Evolutionary conservation across 2,329 filamentous ascomycete genomes (phyloP), one percentile per base, ranked within the genome.

Genomic region (Samsoniella hepiali): DNA sequence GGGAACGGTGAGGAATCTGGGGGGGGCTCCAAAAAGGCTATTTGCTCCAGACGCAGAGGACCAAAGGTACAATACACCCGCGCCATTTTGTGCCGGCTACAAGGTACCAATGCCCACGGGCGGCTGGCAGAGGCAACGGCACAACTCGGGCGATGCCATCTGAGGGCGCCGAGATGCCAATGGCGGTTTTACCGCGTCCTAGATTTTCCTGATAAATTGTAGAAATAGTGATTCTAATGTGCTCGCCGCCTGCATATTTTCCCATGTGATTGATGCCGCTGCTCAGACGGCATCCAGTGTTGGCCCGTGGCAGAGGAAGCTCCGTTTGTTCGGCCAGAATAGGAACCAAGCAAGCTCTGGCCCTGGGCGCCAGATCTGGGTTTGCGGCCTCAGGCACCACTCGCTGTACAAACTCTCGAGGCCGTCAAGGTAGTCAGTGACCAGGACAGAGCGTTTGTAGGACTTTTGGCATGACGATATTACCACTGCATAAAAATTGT

Each of bases 1-100:
- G 54, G 54, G 54, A 31, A 40, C 29, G 38, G 54, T 40, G 22
- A 57, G 54, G 50, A n/a, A 38, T 34, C 49, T 31, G 49, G 50
- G 40, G 34, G 34, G 38, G 36, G n/a, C 36, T n/a, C 22, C 53
- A 55, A 45, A 57, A 57, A 57, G 54, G 56, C 44, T 58, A 58
- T 58, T 58, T 58, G 3, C 9, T 36, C 22, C 17, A 9, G 49
- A 27, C 50, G 17, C 5, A 29, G 17, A 22, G 38, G 38, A 27
- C n/a, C 22, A 17, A 49, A 8, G 13, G 44, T 40, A 59, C 44
- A 58, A 58, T 49, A 50, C 49, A 59, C 32, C 44, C 57, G 44
- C 44, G 44, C 34, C 32, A 59, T 49, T 49, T 59, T 40, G 8
- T 29, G 22, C 44, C 44, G 44, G 57, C 34, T 59, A 50, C 31